Evolutionary conservation across 768 basidiomycete genomes (phyloP), one percentile per base, ranked within the genome.

Genomic region (Boletus edulis): DNA sequence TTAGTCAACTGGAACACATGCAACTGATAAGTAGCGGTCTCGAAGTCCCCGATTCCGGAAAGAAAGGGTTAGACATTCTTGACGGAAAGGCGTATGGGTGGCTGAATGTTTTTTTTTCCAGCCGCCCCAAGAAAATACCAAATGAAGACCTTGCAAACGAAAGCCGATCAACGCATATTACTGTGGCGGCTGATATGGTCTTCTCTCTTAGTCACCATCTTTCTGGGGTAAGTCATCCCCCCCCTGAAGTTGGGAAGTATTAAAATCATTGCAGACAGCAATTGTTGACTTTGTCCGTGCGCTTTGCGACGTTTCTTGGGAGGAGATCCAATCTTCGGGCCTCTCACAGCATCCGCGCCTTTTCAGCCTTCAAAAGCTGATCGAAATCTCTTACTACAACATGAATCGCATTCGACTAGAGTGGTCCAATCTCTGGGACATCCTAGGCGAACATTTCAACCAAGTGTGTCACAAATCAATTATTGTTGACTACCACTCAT

Each of bases 351-450:
- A 94, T 68, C 96, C 97, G 1, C 85, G 97, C 24, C 77, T 98
- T 53, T 99, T 98, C 80, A 96, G 95, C 71, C 74, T 99, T 53
- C 95, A 98, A 72, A 99, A 98, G 73, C 78, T 99, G 35, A 96
- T 98, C 39, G 97, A 99, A 68, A 98, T 99, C 52, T 97, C 95
- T 10, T 99, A 99, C 72, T 99, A 99, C 75, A 99, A 99, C 73
- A 99, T 99, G 97, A 87, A 79, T 58, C 88, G 97, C 46, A 98
- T 99, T 67, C 91, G 97, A 72, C 75, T 99, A 46, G 97, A 99
- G 70, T 99, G 97, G 97, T 93, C 92, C 1, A 91, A 92, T 71
- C 78, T 99, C 57, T 99, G 97, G 97, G 89, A 91, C 63, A 98
- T 98, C 48, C 75, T 99, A 11, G 97, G 97, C 48, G 94, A 97